Percentiles rank a stretch among this genome's conserved stretches.
Conservation (phyloP, 2,329 filamentous ascomycete species). For the Nothophoma quercina region DNA sequence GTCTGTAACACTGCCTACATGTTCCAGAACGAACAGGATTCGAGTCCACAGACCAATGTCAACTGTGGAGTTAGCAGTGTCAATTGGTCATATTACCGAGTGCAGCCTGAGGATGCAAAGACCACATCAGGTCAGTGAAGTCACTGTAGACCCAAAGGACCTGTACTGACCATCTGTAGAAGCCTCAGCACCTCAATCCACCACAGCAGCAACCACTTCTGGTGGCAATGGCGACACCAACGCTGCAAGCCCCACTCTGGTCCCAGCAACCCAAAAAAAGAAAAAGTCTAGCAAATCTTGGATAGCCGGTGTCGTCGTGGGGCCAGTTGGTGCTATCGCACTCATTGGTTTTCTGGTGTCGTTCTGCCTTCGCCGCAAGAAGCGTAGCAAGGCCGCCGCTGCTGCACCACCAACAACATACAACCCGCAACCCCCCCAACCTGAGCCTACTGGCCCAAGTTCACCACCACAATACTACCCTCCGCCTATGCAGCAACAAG, state of each 20-base stretch:
- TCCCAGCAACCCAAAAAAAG: not conserved
- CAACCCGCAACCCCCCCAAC: conserved; percentile 10
- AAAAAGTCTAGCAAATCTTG: conserved; percentile 34
- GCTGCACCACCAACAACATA: conserved; percentile 12
- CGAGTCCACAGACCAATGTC: conserved; percentile 32
- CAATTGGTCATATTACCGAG: conserved; percentile 36
- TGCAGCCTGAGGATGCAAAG: conserved; percentile 21
- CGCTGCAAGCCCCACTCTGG: not conserved
- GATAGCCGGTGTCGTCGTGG: conserved; percentile 41
- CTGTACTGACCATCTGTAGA: not conserved
- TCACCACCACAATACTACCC: conserved; percentile 28
- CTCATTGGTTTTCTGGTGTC: conserved; percentile 24
- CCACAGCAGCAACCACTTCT: not conserved
- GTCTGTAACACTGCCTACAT: conserved; percentile 38
- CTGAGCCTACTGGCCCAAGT: not conserved
- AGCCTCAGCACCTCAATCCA: conserved; percentile 5
- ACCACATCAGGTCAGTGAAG: conserved; percentile 15
- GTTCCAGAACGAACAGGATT: conserved; percentile 33
- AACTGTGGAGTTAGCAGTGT: conserved; percentile 30
- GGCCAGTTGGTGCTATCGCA: conserved; percentile 33
- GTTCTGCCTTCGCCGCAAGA: conserved; percentile 29
- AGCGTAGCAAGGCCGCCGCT: conserved; percentile 20
- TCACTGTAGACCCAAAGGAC: not conserved
- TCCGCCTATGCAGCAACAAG: conserved; percentile 27
- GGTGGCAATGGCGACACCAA: not conserved